A percentile compares a stretch with the other conserved stretches of the same genome.
Evolutionary conservation across 2,329 filamentous ascomycete species (phyloP).

Genomic region (Dothistroma septosporum): DNA sequence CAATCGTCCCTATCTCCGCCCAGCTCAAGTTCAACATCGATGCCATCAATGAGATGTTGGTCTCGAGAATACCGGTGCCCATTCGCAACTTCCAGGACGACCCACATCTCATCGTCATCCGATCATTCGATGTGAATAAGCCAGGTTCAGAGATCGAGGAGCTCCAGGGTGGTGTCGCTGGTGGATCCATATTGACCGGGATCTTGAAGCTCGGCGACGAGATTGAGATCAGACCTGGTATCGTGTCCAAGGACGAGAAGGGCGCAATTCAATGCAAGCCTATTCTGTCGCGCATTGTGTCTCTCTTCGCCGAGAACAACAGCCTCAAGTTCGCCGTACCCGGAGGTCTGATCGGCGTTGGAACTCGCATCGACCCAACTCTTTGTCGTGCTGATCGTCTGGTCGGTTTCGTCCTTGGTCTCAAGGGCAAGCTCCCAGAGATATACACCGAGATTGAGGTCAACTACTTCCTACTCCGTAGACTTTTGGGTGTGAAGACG

Average conservation of each 20-base stretch:
- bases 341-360: constrained; percentile 95
- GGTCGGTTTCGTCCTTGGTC: constrained; percentile 93
- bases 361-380: constrained; percentile 94
- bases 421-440: constrained; percentile 86
- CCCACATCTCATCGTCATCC: constrained; percentile 98
- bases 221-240: constrained; percentile 98
- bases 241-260: constrained; percentile 90
- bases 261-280: constrained; percentile 94
- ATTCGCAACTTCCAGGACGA: constrained; percentile 84
- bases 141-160: constrained; percentile 98
- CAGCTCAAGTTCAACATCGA: constrained; percentile 99
- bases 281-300: constrained; percentile 92
- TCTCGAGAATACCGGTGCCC: constrained; percentile 91
- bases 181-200: constrained; percentile 93
- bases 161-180: constrained; percentile 95
- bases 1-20: constrained; percentile 93
- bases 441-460: constrained; percentile 99
- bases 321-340: constrained; percentile 97
- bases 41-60: constrained; percentile 91
- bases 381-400: constrained; percentile 98
- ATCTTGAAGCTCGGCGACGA: constrained; percentile 96
- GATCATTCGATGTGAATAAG: constrained; percentile 99
- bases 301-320: constrained; percentile 96
- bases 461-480: constrained; percentile 96
- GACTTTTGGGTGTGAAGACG: constrained; percentile 92